These are phyloP conservation scores for Pichia ethanolica DNA, from an alignment of 805 yeast species.

Conservation along the genomic window DNA sequence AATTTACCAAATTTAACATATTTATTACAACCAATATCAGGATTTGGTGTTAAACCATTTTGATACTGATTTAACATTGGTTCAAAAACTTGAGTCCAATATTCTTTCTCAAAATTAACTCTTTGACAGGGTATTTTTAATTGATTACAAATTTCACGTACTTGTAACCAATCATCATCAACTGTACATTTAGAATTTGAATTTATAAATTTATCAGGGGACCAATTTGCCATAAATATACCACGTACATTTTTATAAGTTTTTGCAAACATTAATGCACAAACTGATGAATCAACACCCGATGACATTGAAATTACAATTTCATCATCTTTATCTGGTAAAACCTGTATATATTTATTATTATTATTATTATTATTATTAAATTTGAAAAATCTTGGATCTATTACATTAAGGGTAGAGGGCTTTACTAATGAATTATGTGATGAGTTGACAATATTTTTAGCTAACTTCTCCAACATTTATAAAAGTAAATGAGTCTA, in stretches of 20 bases:
- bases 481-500: no score
- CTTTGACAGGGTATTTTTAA: conserved; percentile 63
- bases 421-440: no score
- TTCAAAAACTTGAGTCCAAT: conserved; percentile 86
- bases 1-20: conserved; percentile 83
- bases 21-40: conserved; percentile 84
- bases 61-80: conserved; percentile 80
- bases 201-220: conserved; percentile 24
- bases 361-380: conserved; percentile 3
- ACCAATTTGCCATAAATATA: conserved; percentile 93
- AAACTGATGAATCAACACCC: conserved; percentile 92
- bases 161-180: conserved; percentile 87
- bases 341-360: conserved; percentile 28
- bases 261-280: conserved; percentile 53
- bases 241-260: conserved; percentile 60
- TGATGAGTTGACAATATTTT: no score
- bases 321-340: conserved; percentile 47
- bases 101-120: conserved; percentile 81
- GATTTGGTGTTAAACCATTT: conserved; percentile 83
- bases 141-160: conserved; percentile 51
- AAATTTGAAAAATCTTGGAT: conserved; percentile 6
- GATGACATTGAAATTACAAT: conserved; percentile 89
- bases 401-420: not conserved
- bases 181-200: conserved; percentile 44
- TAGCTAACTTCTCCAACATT: no score